Percentiles rank a stretch among this genome's conserved stretches.
These are phyloP conservation scores for Leptographium galeiforme DNA, from an alignment of 2,329 filamentous ascomycete species.

Conservation along the genomic window DNA sequence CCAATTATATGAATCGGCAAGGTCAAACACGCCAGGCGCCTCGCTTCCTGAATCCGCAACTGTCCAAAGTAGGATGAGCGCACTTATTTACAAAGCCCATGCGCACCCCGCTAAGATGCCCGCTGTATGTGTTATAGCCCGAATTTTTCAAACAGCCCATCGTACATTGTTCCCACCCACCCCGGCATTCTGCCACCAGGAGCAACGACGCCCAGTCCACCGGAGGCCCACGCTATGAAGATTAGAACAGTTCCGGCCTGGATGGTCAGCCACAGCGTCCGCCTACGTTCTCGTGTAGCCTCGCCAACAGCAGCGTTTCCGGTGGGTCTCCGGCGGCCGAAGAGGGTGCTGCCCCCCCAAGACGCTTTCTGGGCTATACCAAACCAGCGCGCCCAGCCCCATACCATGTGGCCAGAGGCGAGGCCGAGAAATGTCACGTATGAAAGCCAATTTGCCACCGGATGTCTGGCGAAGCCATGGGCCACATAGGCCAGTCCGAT, in stretches of 20 bases:
- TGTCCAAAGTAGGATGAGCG: not conserved
- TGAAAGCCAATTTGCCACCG: conserved; percentile 49
- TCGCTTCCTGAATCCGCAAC: not conserved
- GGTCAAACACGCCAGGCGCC: not conserved
- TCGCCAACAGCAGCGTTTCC: conserved; percentile 31
- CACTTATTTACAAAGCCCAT: not conserved
- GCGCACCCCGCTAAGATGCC: not conserved
- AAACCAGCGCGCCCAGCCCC: conserved; percentile 77
- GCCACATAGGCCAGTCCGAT: conserved; percentile 72
- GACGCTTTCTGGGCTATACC: conserved; percentile 45
- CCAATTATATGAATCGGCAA: not conserved
- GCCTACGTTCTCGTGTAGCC: conserved; percentile 28
- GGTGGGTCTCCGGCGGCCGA: conserved; percentile 13
- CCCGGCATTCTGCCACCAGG: conserved; percentile 55
- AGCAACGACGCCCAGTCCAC: conserved; percentile 66
- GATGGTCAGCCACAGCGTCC: conserved; percentile 55
- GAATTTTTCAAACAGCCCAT: conserved; percentile 43
- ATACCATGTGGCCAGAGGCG: conserved; percentile 66
- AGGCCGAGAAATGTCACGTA: conserved; percentile 56
- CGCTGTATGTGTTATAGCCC: not conserved
- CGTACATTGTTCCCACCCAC: conserved; percentile 71
- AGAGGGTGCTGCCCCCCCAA: conserved; percentile 28
- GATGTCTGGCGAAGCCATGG: conserved; percentile 69
- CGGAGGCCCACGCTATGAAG: conserved; percentile 64
- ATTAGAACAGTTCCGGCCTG: conserved; percentile 49